These are phyloP conservation scores for Eutypa lata DNA, from an alignment of 2,329 filamentous ascomycete species.

Conservation along the genomic window DNA sequence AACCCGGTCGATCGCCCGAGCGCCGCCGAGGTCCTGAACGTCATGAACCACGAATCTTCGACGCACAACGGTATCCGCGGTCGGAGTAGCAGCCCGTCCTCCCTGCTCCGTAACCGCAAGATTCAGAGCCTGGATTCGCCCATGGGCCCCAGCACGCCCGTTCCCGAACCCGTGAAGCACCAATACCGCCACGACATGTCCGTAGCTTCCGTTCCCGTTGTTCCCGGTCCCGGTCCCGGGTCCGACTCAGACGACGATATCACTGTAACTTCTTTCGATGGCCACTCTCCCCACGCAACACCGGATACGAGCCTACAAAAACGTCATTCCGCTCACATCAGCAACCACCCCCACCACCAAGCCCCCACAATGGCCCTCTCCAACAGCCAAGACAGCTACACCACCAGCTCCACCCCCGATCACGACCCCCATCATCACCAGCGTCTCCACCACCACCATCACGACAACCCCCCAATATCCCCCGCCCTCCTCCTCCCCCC, in stretches of 20 bases:
- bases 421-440: slow-evolving; percentile 16
- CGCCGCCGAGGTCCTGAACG: slow-evolving; percentile 78
- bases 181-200: slow-evolving; percentile 11
- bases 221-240: slow-evolving; percentile 2
- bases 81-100: slow-evolving; percentile 33
- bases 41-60: slow-evolving; percentile 70
- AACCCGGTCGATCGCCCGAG: slow-evolving; percentile 75
- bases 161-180: slow-evolving; percentile 36
- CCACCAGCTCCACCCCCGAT: slow-evolving; percentile 28
- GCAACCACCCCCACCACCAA: too few relatives aligned
- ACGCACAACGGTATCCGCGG: slow-evolving; percentile 40
- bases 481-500: slow-evolving; percentile 12
- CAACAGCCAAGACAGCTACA: slow-evolving; percentile 36
- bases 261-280: slow-evolving; percentile 17
- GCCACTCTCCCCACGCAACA: slow-evolving; percentile 24
- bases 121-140: slow-evolving; percentile 58
- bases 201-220: slow-evolving; percentile 14
- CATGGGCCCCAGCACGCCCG: slow-evolving; percentile 44
- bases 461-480: slow-evolving; percentile 22
- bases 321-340: slow-evolving; percentile 24
- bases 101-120: slow-evolving; percentile 41
- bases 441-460: slow-evolving; percentile 16
- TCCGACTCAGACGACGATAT: slow-evolving; percentile 29
- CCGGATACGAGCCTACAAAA: slow-evolving; percentile 30
- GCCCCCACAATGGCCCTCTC: slow-evolving; percentile 37